phyloP scores from a whole-genome alignment of 2,329 filamentous ascomycete species.

The Diplocarpon rosae region DNA sequence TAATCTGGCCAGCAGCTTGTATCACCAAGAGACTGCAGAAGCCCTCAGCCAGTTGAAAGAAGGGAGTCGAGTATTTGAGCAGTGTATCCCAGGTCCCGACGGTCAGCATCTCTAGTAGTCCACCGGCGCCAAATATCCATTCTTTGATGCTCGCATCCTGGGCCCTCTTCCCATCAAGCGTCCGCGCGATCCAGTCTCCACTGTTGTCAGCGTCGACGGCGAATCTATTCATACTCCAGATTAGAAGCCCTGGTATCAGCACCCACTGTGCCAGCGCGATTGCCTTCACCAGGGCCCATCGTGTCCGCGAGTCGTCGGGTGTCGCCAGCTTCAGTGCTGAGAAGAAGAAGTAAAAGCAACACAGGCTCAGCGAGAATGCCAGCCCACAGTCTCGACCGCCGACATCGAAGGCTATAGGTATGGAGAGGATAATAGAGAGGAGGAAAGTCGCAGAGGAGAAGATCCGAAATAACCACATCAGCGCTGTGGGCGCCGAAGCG shows the following conservation, averaged over 20 bases:
- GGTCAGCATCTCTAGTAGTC: conserved; percentile 66
- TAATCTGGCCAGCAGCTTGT: conserved; percentile 88
- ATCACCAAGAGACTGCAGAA: conserved; percentile 96
- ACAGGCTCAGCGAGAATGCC: conserved; percentile 83
- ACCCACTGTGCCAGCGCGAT: conserved; percentile 76
- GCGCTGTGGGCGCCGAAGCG: conserved; percentile 38
- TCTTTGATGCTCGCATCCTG: conserved; percentile 59
- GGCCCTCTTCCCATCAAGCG: conserved; percentile 56
- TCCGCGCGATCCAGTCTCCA: conserved; percentile 70
- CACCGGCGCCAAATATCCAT: conserved; percentile 82
- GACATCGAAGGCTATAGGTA: conserved; percentile 95
- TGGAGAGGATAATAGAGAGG: conserved; percentile 84
- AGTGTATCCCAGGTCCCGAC: conserved; percentile 84
- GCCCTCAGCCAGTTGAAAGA: conserved; percentile 90
- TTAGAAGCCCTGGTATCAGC: conserved; percentile 73
- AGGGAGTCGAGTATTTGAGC: conserved; percentile 79
- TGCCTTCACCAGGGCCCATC: conserved; percentile 57
- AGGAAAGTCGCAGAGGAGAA: conserved; percentile 78
- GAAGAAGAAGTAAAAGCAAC: conserved; percentile 83
- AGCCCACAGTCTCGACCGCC: conserved; percentile 89
- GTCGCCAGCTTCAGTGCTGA: conserved; percentile 71
- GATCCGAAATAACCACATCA: conserved; percentile 77
- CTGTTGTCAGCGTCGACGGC: conserved; percentile 72
- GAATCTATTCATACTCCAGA: conserved; percentile 93
- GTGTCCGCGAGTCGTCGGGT: conserved; percentile 64